These are phyloP conservation scores for Fomitopsis palustris DNA, from an alignment of 1,284 basidiomycete genomes.

Conservation along the genomic window DNA sequence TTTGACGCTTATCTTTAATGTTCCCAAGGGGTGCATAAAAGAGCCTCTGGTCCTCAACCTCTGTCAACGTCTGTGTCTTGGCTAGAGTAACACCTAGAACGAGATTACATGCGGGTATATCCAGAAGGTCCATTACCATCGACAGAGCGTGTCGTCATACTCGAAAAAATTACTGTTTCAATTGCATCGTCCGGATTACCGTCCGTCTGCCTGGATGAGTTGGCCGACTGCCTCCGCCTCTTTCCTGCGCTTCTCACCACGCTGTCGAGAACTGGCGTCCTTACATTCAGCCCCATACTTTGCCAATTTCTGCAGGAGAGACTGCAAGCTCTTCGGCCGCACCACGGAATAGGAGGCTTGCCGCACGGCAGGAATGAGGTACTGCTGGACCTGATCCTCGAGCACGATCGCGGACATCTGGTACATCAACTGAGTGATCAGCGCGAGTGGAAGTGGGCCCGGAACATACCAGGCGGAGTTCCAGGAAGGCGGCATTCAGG, in stretches of 20 bases:
- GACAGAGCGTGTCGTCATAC: slow-evolving; percentile 1
- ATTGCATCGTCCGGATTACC: background rate
- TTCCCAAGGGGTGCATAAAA: slow-evolving; percentile 17
- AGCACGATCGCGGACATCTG: slow-evolving; percentile 81
- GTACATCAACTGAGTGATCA: slow-evolving; percentile 7
- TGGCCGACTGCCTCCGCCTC: slow-evolving; percentile 79
- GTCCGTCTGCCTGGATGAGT: slow-evolving; percentile 50
- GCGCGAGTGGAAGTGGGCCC: slow-evolving; percentile 4
- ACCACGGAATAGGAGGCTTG: slow-evolving; percentile 71
- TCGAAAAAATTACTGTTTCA: background rate
- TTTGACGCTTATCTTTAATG: slow-evolving; percentile 20
- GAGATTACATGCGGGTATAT: background rate
- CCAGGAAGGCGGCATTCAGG: slow-evolving; percentile 74
- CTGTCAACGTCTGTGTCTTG: background rate
- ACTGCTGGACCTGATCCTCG: slow-evolving; percentile 73
- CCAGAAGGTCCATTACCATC: slow-evolving; percentile 20
- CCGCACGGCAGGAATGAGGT: slow-evolving; percentile 71
- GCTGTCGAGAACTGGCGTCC: slow-evolving; percentile 53
- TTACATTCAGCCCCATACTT: slow-evolving; percentile 62
- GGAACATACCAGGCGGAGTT: slow-evolving; percentile 72
- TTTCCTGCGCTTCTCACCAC: slow-evolving; percentile 67
- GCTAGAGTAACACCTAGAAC: background rate
- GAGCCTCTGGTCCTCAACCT: slow-evolving; percentile 9
- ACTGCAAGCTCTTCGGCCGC: slow-evolving; percentile 71
- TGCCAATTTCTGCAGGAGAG: slow-evolving; percentile 78